Evolutionary conservation across 139 green algal genomes (phyloP).

Genomic region (Tetradesmus obliquus): DNA sequence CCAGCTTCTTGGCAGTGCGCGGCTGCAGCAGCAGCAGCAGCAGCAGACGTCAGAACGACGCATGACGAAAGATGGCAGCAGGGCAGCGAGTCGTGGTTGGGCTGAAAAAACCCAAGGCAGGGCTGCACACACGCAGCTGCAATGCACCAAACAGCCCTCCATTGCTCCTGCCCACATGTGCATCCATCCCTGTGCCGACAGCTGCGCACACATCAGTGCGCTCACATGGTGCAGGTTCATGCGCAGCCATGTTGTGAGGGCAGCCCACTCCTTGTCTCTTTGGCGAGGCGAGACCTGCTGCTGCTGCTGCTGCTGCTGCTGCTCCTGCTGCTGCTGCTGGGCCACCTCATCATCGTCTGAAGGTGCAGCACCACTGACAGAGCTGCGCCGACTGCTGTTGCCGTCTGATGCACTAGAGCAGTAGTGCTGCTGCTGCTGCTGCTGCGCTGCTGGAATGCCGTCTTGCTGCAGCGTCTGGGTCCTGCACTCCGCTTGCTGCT

Average conservation of each 20-base stretch:
- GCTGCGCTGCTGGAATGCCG: neutral
- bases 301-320: neutral
- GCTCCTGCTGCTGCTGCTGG: neutral
- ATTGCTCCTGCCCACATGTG: neutral
- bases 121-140: too few species aligned
- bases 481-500: neutral
- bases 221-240: slow-evolving; percentile 64
- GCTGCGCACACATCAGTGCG: too few species aligned
- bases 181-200: neutral
- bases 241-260: slow-evolving; percentile 68
- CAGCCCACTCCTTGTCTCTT: slow-evolving; percentile 66
- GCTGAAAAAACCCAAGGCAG: too few species aligned
- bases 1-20: slow-evolving; percentile 62
- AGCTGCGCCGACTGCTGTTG: slow-evolving; percentile 16
- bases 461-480: neutral
- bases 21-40: slow-evolving; percentile 45
- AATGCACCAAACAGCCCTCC: too few species aligned
- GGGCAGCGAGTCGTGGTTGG: neutral
- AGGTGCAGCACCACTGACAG: neutral
- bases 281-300: slow-evolving; percentile 3
- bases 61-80: neutral
- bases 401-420: neutral
- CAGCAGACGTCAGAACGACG: neutral
- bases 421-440: neutral
- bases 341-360: slow-evolving; percentile 25